Evolutionary conservation across 2,329 filamentous ascomycete species (phyloP), one percentile per base, ranked within the genome.

Genomic region (Diplodia corticola): DNA sequence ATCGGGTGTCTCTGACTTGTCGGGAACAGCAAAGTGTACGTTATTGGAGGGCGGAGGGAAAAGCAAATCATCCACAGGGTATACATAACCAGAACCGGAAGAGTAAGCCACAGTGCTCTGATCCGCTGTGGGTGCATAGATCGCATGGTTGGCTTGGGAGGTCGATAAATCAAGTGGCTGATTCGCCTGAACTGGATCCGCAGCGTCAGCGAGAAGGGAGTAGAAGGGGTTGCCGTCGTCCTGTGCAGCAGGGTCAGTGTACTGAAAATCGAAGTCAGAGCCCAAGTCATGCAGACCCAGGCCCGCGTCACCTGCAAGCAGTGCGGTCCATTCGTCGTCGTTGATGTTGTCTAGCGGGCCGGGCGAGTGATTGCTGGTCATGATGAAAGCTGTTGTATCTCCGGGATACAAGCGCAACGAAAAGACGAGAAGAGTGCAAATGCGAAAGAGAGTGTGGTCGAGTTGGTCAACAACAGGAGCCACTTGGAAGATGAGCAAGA

Each of bases 401-500:
- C 51, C 40, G 7, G 49, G 37, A 55, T 48, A 55, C 60, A 20
- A 46, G n/a, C 10, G 22, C 33, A 33, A 48, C 22, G 30, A 13
- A n/a, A 55, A 59, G 13, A 22, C 20, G n/a, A 28, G 30, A 5
- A 30, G 17, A 46, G n/a, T 37, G 53, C 9, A 40, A 15, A 54
- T 48, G 26, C 22, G 49, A 55, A 44, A 44, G 17, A 33, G 35
- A 5, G 50, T 44, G 22, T 22, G 49, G 22, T 28, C 24, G 20
- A 37, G 63, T 65, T 57, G 63, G 40, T 55, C 63, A 65, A 57
- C 50, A 65, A 65, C 24, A 37, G 3, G 40, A 49, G n/a, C 13
- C 33, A 26, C 20, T 50, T 50, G 17, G 26, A 15, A 55, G 33
- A 9, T 50, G 24, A 26, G n/a, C 26, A 55, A 33, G 9, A 20